A percentile compares a stretch with the other conserved stretches of the same genome.
phyloP scores from a whole-genome alignment of 73 alveolate genomes.

The Paraurostyla sp. region DNA sequence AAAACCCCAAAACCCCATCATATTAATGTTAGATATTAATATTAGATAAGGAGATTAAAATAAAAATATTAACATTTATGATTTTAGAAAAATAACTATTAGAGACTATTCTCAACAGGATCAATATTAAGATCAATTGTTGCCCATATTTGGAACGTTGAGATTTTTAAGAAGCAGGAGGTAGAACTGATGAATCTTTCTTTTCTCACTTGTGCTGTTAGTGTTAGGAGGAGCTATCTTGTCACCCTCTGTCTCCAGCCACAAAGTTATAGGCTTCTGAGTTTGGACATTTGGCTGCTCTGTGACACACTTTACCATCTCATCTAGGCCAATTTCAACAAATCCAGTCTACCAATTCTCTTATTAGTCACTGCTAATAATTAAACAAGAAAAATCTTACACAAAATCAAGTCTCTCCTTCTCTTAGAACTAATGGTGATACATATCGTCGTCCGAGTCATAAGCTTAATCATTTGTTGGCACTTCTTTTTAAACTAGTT shows the following conservation, averaged over 20 bases:
- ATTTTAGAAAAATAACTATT: no score
- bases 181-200: slow-evolving; percentile 24
- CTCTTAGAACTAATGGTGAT: slow-evolving; percentile 36
- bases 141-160: no score
- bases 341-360: slow-evolving; percentile 32
- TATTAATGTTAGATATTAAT: no score
- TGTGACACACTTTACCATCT: slow-evolving; percentile 47
- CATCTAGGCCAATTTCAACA: slow-evolving; percentile 40
- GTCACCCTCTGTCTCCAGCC: slow-evolving; percentile 66
- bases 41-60: no score
- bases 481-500: neutral
- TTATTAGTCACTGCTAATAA: neutral
- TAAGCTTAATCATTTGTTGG: slow-evolving; percentile 16
- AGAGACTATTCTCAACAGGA: no score
- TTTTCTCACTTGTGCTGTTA: slow-evolving; percentile 2
- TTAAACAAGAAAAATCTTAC: neutral
- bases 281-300: slow-evolving; percentile 7
- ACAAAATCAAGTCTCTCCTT: slow-evolving; percentile 56
- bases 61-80: no score
- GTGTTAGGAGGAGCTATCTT: slow-evolving; percentile 47
- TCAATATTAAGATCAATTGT: no score
- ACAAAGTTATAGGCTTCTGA: neutral
- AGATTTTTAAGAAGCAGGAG: neutral
- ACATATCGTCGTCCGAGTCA: slow-evolving; percentile 70
- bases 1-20: no score